phyloP scores from a whole-genome alignment of 805 yeast genomes.

The Metschnikowia reukaufii region DNA sequence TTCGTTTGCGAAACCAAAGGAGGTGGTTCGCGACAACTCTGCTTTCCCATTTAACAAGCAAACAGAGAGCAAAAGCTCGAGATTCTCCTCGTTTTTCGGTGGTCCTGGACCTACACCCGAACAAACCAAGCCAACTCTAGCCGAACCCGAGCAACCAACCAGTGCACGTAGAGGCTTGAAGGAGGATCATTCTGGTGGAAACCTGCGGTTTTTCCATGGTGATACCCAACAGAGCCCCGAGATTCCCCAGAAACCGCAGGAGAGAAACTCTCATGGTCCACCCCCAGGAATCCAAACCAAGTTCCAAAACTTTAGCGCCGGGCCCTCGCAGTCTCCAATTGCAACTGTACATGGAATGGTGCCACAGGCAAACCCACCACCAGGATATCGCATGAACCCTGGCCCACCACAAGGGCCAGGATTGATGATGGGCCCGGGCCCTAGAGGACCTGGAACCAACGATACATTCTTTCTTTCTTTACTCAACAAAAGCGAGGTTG shows the following conservation, averaged over 20 bases:
- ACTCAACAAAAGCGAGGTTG: conserved; percentile 35
- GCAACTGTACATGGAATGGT: neutral
- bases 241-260: neutral
- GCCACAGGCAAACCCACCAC: conserved; percentile 4
- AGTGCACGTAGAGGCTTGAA: conserved; percentile 2
- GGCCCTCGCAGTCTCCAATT: conserved; percentile 1
- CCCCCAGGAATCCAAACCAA: conserved; percentile 11
- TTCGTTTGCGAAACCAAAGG: conserved; percentile 39
- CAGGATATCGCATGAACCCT: conserved; percentile 5
- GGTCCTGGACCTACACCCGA: conserved; percentile 6
- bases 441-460: conserved; percentile 20
- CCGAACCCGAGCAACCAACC: neutral
- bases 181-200: conserved; percentile 3
- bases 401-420: conserved; percentile 8
- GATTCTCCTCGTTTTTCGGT: conserved; percentile 19
- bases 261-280: conserved; percentile 9
- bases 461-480: conserved; percentile 51
- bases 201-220: conserved; percentile 14
- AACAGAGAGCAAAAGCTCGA: conserved; percentile 27
- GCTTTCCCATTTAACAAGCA: conserved; percentile 10
- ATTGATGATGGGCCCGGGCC: conserved; percentile 4
- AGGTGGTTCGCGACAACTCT: conserved; percentile 7
- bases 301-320: conserved; percentile 2
- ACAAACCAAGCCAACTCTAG: neutral
- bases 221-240: conserved; percentile 1